These are phyloP conservation scores for Eucalyptus polyanthemos DNA, from an alignment of 345 rosid species.

Conservation along the genomic window DNA sequence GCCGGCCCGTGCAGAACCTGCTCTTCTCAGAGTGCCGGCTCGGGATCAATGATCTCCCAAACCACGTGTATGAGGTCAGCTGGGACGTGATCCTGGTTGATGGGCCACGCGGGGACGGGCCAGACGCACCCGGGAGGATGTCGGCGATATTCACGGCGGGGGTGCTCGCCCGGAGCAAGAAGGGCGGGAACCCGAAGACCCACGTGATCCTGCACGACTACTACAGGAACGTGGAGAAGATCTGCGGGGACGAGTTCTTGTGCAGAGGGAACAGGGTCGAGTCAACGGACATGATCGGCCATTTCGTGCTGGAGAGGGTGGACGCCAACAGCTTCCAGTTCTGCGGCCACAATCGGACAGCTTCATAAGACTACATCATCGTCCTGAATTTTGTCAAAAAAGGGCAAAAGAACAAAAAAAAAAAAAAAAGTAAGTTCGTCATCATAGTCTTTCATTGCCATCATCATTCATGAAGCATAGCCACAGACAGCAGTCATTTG, in stretches of 20 bases:
- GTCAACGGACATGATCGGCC: constrained; percentile 53
- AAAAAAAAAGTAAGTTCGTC: background rate
- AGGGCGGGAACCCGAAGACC: constrained; percentile 59
- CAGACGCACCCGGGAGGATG: constrained; percentile 75
- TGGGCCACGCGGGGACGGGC: constrained; percentile 88
- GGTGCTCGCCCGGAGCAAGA: constrained; percentile 85
- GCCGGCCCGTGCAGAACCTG: constrained; percentile 86
- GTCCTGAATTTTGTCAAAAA: background rate
- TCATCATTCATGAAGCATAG: background rate
- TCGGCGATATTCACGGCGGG: constrained; percentile 85
- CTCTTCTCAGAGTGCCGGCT: constrained; percentile 82
- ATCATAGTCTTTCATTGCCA: background rate
- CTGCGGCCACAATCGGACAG: constrained; percentile 16
- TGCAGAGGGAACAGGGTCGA: constrained; percentile 77
- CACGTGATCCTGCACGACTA: constrained; percentile 84
- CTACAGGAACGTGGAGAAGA: constrained; percentile 63
- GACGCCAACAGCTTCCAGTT: constrained; percentile 43
- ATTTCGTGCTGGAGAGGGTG: constrained; percentile 80
- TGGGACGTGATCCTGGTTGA: constrained; percentile 95
- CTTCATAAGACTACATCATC: background rate
- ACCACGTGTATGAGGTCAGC: constrained; percentile 84
- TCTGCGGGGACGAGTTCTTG: constrained; percentile 80
- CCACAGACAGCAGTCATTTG: background rate
- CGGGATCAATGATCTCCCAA: constrained; percentile 82
- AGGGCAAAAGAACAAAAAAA: background rate